Evolutionary conservation across 257 asterid species (phyloP), one percentile per base, ranked within the genome.

Genomic region (Penstemon barbatus): DNA sequence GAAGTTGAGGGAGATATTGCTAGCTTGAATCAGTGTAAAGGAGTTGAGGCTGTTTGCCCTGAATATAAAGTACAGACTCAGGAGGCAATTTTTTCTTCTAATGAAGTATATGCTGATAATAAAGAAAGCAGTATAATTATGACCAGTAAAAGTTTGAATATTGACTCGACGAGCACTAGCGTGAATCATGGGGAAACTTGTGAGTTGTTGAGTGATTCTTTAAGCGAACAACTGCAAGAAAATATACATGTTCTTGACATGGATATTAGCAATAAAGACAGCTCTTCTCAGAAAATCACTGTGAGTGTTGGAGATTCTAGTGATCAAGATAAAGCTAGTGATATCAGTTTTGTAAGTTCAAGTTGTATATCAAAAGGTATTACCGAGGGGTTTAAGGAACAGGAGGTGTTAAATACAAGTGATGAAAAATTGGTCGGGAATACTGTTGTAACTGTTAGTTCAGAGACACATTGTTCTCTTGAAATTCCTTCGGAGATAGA

Each of bases 401-500:
- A 44, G 67, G 69, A 76, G 59, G 70, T 49, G 59, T 45, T 57
- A 13, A 56, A 68, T 45, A 71, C 56, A 49, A 72, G 54, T 74
- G 82, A 77, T 64, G 73, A 45, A 57, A 64, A 57, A 37, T 65
- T 13, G 67, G 46, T 60, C 75, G 80, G 65, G 37, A 39, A 39
- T 73, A 74, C 73, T 65, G 69, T 74, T 73, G 83, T 64, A 66
- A 72, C 73, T 61, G 71, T 70, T 75, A 46, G 64, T 51, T 49
- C 79, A 36, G 75, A 65, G 62, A 67, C 63, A 43, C 76, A 71
- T 40, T 60, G 70, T 76, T 66, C 81, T 36, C 45, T 63, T 46
- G 75, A 52, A 50, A 67, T 56, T 70, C 68, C 84, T 75, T 71
- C 87, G 18, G 63, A 65, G 67, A 63, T 63, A 67, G 89, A 77